Percentiles rank a stretch among this genome's conserved stretches.
Evolutionary conservation across 2,329 filamentous ascomycete genomes (phyloP).

Genomic region (Botrytis fragariae): DNA sequence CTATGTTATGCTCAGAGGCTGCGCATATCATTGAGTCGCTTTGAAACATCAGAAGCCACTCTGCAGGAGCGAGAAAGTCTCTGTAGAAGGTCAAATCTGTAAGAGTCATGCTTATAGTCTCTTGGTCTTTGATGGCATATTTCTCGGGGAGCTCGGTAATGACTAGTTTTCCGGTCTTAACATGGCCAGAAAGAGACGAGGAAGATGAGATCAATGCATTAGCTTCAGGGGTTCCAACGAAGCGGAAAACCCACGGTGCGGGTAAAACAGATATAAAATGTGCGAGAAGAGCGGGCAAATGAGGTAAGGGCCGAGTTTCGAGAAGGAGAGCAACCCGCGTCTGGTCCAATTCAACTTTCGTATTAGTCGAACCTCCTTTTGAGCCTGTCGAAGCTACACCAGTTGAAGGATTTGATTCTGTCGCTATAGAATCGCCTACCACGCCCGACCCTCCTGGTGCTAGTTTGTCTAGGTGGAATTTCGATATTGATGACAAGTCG

Average conservation of each 20-base stretch:
- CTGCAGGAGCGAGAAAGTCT: conserved; percentile 49
- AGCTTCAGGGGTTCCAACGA: conserved; percentile 51
- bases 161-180: conserved; percentile 11
- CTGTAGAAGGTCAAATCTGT: conserved; percentile 53
- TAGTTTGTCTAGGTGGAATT: conserved; percentile 1
- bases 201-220: conserved; percentile 44
- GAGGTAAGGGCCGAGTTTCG: conserved; percentile 49
- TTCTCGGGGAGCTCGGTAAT: conserved; percentile 48
- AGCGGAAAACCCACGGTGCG: conserved; percentile 55
- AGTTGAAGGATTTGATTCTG: background rate
- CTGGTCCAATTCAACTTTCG: conserved; percentile 40
- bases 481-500: conserved; percentile 9
- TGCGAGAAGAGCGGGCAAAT: conserved; percentile 52
- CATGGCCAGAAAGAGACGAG: conserved; percentile 44
- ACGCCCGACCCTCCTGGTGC: background rate
- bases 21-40: conserved; percentile 55
- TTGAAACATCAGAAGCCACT: conserved; percentile 55
- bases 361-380: background rate
- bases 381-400: background rate
- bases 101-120: conserved; percentile 49
- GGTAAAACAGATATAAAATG: conserved; percentile 56
- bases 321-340: conserved; percentile 56
- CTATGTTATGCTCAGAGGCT: conserved; percentile 49
- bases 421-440: background rate
- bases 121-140: conserved; percentile 47